phyloP scores from a whole-genome alignment of 495 filamentous ascomycete genomes.

The Gamarada debralockiae region DNA sequence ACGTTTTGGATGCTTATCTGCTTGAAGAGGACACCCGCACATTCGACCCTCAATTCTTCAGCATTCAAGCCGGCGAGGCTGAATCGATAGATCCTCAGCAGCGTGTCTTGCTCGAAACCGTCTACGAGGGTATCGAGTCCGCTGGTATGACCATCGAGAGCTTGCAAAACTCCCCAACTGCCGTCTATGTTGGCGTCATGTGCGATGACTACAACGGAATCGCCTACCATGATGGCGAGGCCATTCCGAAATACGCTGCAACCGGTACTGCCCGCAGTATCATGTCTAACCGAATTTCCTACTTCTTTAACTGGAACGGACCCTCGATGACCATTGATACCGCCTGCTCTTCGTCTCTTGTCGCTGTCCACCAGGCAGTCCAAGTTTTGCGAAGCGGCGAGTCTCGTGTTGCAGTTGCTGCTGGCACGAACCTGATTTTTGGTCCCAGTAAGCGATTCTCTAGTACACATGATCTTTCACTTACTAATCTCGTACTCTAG shows the following conservation, averaged over 20 bases:
- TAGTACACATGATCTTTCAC: too few relatives aligned
- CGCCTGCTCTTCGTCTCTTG: conserved; percentile 75
- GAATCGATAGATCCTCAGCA: conserved; percentile 57
- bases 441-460: neutral
- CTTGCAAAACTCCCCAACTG: conserved; percentile 24
- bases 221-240: conserved; percentile 30
- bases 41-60: conserved; percentile 61
- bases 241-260: conserved; percentile 27
- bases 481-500: neutral
- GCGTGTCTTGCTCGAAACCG: conserved; percentile 49
- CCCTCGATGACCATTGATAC: conserved; percentile 76
- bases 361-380: conserved; percentile 68
- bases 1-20: conserved; percentile 32
- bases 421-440: conserved; percentile 16
- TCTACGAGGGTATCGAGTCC: conserved; percentile 54
- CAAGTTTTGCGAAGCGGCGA: conserved; percentile 67
- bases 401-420: conserved; percentile 32
- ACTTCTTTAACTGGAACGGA: conserved; percentile 54
- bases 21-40: conserved; percentile 46
- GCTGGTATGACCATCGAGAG: conserved; percentile 38
- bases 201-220: conserved; percentile 31
- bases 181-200: conserved; percentile 32
- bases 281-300: conserved; percentile 60
- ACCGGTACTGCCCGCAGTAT: conserved; percentile 46
- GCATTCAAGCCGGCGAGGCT: conserved; percentile 51